These are phyloP conservation scores for Chlorella sp. DNA, from an alignment of 139 green algal genomes.

Conservation along the genomic window DNA sequence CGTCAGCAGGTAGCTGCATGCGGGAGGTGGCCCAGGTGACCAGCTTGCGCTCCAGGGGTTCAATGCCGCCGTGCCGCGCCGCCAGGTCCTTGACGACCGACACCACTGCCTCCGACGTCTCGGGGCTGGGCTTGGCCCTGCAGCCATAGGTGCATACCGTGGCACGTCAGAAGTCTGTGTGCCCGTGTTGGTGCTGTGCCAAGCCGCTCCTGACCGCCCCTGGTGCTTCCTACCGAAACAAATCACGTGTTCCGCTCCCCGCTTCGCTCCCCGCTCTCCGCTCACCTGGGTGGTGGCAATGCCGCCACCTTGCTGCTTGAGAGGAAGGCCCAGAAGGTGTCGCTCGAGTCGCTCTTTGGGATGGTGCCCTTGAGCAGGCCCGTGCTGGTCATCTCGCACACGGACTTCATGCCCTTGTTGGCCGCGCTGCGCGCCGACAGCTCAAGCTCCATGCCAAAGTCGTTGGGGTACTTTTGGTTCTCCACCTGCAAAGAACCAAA, in stretches of 20 bases:
- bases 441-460: conserved; percentile 40
- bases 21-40: conserved; percentile 4
- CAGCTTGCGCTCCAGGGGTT: conserved; percentile 21
- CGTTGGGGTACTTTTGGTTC: conserved; percentile 34
- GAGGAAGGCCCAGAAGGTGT: conserved; percentile 31
- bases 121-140: too few species aligned
- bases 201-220: too few species aligned
- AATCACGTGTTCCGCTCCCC: too few species aligned
- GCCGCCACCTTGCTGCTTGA: conserved; percentile 17
- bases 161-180: too few species aligned
- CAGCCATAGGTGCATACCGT: too few species aligned
- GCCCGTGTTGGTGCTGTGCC: too few species aligned
- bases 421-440: conserved; percentile 7
- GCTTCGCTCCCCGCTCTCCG: too few species aligned
- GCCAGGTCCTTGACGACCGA: neutral
- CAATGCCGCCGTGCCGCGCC: conserved; percentile 3
- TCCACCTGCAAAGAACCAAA: too few species aligned
- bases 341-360: conserved; percentile 18
- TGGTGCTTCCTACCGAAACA: too few species aligned
- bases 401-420: conserved; percentile 23
- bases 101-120: neutral
- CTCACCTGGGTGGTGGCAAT: conserved; percentile 9
- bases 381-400: conserved; percentile 19
- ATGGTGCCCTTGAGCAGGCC: conserved; percentile 29
- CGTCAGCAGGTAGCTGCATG: conserved; percentile 17